Conservation (phyloP, 495 filamentous ascomycete genomes). For the Neurospora discreta region DNA sequence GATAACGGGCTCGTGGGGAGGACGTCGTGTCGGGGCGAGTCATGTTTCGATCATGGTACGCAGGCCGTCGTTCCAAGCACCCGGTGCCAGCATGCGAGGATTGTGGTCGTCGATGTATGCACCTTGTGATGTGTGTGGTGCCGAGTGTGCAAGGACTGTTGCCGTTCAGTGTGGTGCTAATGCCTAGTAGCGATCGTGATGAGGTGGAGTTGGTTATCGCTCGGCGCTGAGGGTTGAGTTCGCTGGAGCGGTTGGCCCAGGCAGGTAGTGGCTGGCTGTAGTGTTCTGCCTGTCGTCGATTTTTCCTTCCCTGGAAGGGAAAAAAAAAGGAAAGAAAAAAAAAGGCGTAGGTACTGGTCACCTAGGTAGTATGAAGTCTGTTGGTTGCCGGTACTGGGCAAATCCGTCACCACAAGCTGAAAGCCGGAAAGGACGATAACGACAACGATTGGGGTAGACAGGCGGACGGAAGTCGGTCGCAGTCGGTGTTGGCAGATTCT, state of each 20-base stretch:
- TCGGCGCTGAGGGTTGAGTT: not conserved
- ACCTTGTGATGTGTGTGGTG: not conserved
- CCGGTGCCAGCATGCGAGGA: constrained; percentile 8
- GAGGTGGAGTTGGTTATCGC: not conserved
- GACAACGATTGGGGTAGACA: not conserved
- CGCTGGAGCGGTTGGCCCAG: not conserved
- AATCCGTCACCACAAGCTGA: not conserved
- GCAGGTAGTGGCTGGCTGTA: not conserved
- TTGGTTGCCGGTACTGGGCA: not conserved
- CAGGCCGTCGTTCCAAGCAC: constrained; percentile 5
- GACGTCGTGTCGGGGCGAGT: constrained; percentile 22
- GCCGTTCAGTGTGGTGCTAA: not conserved
- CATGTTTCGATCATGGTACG: constrained; percentile 23
- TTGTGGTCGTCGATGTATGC: constrained; percentile 3
- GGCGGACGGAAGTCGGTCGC: not conserved
- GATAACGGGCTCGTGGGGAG: constrained; percentile 17
- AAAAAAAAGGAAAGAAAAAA: not conserved
- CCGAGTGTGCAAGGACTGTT: not conserved
- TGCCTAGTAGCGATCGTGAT: not conserved
- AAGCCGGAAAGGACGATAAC: not conserved
- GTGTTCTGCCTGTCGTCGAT: not conserved
- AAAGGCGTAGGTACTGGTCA: not conserved
- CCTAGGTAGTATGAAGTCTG: not conserved
- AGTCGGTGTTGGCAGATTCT: not conserved
- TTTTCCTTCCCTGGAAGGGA: not conserved